Evolutionary conservation across 1,284 basidiomycete genomes (phyloP).

Genomic region (Rhodotorula sp.): DNA sequence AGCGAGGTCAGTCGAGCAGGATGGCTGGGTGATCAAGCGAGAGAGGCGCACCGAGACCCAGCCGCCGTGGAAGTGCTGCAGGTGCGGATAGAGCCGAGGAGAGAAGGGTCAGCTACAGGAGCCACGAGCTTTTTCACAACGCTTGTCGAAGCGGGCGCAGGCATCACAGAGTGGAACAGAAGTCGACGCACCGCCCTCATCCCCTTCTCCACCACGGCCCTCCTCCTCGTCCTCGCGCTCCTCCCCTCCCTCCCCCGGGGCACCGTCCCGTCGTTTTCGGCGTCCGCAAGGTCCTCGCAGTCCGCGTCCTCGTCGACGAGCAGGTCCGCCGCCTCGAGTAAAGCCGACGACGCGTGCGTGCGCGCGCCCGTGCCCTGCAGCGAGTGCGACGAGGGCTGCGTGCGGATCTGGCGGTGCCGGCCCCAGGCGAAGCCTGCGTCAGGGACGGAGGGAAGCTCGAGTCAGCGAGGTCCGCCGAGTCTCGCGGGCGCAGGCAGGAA

Average conservation of each 20-base stretch:
- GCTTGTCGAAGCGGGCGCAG: neutral
- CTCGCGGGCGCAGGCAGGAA: neutral
- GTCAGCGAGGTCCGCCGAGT: too few species aligned
- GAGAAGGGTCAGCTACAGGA: neutral
- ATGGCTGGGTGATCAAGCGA: too few species aligned
- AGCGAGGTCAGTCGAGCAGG: neutral
- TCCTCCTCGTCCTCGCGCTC: slow-evolving; percentile 9
- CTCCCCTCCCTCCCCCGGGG: neutral
- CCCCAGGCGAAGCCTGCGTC: slow-evolving; percentile 33
- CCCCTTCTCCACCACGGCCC: slow-evolving; percentile 34
- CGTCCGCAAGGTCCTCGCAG: slow-evolving; percentile 34
- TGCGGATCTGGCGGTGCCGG: slow-evolving; percentile 23
- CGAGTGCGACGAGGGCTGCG: slow-evolving; percentile 10
- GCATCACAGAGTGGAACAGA: too few species aligned
- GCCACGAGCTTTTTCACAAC: too few species aligned
- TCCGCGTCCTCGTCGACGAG: slow-evolving; percentile 30
- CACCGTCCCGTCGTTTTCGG: slow-evolving; percentile 14
- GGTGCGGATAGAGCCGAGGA: too few species aligned
- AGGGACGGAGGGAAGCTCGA: neutral
- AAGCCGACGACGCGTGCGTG: neutral
- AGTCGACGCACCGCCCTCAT: slow-evolving; percentile 14
- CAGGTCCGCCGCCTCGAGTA: slow-evolving; percentile 13
- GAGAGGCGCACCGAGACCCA: slow-evolving; percentile 1
- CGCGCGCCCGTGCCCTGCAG: neutral
- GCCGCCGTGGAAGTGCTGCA: slow-evolving; percentile 30